Conservation (phyloP, 306 rosid genomes). For the Vigna unguiculata region DNA sequence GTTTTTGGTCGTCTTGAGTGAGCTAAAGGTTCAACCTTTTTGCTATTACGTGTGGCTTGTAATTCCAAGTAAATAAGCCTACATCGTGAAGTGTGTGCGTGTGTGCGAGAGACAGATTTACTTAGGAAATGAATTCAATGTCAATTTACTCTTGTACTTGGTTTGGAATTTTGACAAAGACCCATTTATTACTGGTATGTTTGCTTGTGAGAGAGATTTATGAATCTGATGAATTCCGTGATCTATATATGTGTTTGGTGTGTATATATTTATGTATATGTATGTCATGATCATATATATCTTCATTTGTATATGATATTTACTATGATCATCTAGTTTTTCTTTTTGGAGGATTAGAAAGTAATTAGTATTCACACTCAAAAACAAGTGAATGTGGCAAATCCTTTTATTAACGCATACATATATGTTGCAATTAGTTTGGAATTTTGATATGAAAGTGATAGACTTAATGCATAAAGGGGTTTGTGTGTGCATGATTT, state of each 20-base stretch:
- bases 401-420: neutral
- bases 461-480: neutral
- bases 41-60: neutral
- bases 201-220: neutral
- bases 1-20: conserved; percentile 11
- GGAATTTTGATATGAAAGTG: neutral
- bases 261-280: too few species aligned
- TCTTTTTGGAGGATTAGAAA: too few species aligned
- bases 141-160: neutral
- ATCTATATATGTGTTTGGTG: too few species aligned
- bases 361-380: too few species aligned
- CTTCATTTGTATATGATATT: too few species aligned
- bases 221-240: neutral
- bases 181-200: too few species aligned
- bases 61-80: neutral
- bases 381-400: neutral
- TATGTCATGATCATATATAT: too few species aligned
- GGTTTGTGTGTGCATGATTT: neutral
- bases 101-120: neutral
- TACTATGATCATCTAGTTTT: too few species aligned
- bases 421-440: neutral
- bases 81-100: neutral
- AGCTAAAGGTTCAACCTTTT: conserved; percentile 28
- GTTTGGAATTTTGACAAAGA: neutral
- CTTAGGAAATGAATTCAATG: neutral